Conservation (phyloP, 768 basidiomycete genomes). For the Grammothele lineata region DNA sequence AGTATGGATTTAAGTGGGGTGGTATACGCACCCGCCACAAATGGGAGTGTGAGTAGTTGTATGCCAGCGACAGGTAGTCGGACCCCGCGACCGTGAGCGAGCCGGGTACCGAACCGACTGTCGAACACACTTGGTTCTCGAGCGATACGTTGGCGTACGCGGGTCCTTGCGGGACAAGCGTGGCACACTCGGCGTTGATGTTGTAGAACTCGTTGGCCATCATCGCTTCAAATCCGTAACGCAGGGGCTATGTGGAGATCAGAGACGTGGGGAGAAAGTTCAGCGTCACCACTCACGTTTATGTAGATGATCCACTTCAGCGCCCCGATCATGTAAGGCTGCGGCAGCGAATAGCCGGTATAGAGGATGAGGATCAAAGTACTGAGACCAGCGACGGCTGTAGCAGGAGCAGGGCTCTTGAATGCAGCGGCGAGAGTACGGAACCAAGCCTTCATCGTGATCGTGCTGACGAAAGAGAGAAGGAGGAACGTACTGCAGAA, state of each 20-base stretch:
- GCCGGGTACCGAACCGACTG: slow-evolving; percentile 61
- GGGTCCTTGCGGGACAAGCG: slow-evolving; percentile 57
- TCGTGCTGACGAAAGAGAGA: slow-evolving; percentile 48
- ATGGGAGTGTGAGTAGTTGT: slow-evolving; percentile 39
- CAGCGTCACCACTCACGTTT: slow-evolving; percentile 37
- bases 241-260: slow-evolving; percentile 44
- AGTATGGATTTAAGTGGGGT: no score
- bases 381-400: slow-evolving; percentile 49
- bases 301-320: slow-evolving; percentile 65
- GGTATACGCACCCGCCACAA: slow-evolving; percentile 40
- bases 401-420: slow-evolving; percentile 55
- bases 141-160: slow-evolving; percentile 54
- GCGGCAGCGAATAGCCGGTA: slow-evolving; percentile 59
- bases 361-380: slow-evolving; percentile 54
- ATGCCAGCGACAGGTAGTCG: slow-evolving; percentile 44
- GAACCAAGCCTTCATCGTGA: slow-evolving; percentile 77
- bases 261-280: slow-evolving; percentile 1
- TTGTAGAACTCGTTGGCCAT: slow-evolving; percentile 81
- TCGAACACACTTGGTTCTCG: slow-evolving; percentile 72
- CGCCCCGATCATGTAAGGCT: slow-evolving; percentile 61
- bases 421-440: slow-evolving; percentile 60
- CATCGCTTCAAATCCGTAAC: slow-evolving; percentile 70
- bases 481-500: slow-evolving; percentile 50
- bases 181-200: slow-evolving; percentile 54
- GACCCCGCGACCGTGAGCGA: slow-evolving; percentile 56